phyloP scores from a whole-genome alignment of 2,329 filamentous ascomycete species.

The Cladosporium sp. region DNA sequence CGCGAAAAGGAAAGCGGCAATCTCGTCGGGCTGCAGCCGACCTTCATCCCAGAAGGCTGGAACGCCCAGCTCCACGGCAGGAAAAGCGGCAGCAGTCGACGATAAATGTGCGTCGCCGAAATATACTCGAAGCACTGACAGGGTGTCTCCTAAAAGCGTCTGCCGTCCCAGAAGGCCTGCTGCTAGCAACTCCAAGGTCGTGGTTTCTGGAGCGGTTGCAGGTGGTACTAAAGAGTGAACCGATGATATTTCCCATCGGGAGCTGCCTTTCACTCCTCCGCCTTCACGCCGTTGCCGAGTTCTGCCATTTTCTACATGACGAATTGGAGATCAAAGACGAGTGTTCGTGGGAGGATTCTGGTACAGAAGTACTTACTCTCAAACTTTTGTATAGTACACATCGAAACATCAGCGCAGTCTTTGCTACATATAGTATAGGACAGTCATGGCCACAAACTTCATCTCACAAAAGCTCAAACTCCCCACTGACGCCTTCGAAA shows the following conservation, averaged over 20 bases:
- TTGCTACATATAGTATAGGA: neutral
- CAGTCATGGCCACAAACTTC: neutral
- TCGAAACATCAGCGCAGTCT: neutral
- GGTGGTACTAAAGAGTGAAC: neutral
- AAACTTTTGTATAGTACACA: neutral
- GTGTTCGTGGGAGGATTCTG: neutral
- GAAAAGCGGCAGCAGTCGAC: neutral
- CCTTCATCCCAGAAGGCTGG: neutral
- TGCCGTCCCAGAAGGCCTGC: neutral
- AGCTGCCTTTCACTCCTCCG: neutral
- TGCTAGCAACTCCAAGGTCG: neutral
- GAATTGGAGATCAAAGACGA: neutral
- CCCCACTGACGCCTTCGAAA: conserved; percentile 68
- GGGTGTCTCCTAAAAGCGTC: neutral
- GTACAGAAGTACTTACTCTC: neutral
- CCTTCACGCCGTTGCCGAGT: too few relatives aligned
- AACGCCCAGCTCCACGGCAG: neutral
- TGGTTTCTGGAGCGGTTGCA: neutral
- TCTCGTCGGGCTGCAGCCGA: neutral
- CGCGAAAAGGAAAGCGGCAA: neutral
- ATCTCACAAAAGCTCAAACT: conserved; percentile 45
- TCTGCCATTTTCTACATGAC: neutral
- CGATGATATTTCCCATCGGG: neutral
- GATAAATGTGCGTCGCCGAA: neutral
- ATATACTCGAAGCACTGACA: neutral